Conservation (phyloP, 176 grass and related monocot genomes). For the Stipa capillata region DNA sequence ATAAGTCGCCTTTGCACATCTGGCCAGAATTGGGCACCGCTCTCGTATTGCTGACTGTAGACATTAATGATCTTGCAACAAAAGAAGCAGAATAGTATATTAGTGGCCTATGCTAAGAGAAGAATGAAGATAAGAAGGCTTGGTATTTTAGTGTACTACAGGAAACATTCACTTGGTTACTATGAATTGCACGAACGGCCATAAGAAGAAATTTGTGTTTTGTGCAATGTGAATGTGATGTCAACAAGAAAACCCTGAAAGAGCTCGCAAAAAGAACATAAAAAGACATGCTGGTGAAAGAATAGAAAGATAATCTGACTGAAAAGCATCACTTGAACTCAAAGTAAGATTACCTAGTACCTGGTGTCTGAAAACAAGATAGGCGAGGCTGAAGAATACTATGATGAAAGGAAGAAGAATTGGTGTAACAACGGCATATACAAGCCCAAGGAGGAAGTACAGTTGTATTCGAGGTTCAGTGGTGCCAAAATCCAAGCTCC, state of each 20-base stretch:
- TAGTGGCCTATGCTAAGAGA: neutral
- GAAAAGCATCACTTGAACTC: neutral
- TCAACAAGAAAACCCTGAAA: neutral
- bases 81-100: slow-evolving; percentile 1
- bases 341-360: slow-evolving; percentile 35
- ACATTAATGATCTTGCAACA: slow-evolving; percentile 90
- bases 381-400: slow-evolving; percentile 75
- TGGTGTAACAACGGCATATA: slow-evolving; percentile 78
- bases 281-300: neutral
- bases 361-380: slow-evolving; percentile 94
- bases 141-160: neutral
- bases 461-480: slow-evolving; percentile 80
- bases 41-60: slow-evolving; percentile 87
- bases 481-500: slow-evolving; percentile 68
- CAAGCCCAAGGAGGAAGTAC: slow-evolving; percentile 92
- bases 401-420: slow-evolving; percentile 90
- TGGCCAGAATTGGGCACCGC: slow-evolving; percentile 79
- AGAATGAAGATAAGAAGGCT: neutral
- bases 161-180: neutral
- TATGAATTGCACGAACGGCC: too few relatives aligned
- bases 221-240: neutral
- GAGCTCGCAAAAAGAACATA: neutral
- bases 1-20: slow-evolving; percentile 70
- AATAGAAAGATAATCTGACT: neutral
- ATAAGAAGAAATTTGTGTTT: neutral